These are phyloP conservation scores for Colletotrichum acutatum DNA, from an alignment of 2,329 filamentous ascomycete species.

Conservation along the genomic window DNA sequence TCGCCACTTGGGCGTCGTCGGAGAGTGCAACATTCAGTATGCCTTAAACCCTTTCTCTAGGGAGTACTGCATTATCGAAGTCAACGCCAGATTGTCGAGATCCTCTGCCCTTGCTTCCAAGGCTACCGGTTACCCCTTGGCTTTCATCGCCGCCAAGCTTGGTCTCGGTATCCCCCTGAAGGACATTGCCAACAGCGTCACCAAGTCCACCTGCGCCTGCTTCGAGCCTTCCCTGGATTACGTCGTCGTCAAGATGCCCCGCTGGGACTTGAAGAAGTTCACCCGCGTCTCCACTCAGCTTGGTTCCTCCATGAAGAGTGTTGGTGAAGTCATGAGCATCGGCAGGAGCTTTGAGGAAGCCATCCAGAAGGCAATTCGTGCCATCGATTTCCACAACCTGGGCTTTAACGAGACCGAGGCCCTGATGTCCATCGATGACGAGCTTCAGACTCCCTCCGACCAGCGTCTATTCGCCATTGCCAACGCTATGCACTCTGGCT, in stretches of 20 bases:
- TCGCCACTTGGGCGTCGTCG: conserved; percentile 94
- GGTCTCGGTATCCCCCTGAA: conserved; percentile 95
- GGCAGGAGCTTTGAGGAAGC: conserved; percentile 97
- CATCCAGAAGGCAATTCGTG: conserved; percentile 96
- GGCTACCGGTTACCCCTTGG: conserved; percentile 94
- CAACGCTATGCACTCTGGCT: conserved; percentile 95
- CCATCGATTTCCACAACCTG: conserved; percentile 94
- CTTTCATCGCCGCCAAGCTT: conserved; percentile 96
- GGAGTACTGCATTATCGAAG: conserved; percentile 99
- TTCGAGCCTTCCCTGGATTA: conserved; percentile 99
- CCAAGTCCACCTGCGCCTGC: conserved; percentile 94
- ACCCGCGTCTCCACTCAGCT: conserved; percentile 95
- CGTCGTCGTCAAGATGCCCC: conserved; percentile 97
- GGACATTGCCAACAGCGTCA: conserved; percentile 96
- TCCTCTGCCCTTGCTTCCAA: conserved; percentile 97
- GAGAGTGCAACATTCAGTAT: conserved; percentile 99
- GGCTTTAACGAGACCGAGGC: conserved; percentile 93
- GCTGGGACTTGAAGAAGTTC: conserved; percentile 99
- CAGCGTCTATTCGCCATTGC: conserved; percentile 97
- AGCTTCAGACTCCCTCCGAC: conserved; percentile 96
- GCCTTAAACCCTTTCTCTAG: conserved; percentile 93
- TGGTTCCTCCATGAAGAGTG: conserved; percentile 99
- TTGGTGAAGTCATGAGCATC: conserved; percentile 99
- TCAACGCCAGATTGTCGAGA: conserved; percentile 94
- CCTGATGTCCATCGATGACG: conserved; percentile 94